phyloP scores from a whole-genome alignment of 179 eudicot genomes.

The Beta corolliflora region DNA sequence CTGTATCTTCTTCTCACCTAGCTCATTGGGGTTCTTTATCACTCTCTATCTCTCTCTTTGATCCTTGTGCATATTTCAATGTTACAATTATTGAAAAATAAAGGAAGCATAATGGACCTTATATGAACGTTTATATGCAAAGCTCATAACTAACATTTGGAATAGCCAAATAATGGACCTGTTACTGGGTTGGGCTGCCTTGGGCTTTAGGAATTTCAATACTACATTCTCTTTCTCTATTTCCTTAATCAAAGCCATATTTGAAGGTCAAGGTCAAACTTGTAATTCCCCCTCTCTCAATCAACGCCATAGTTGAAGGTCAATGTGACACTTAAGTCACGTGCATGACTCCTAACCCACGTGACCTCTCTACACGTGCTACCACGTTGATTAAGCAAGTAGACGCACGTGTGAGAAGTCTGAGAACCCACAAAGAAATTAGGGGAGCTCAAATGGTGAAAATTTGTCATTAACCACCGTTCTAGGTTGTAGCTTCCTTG shows the following conservation, averaged over 20 bases:
- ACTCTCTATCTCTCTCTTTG: too few relatives aligned
- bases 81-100: too few relatives aligned
- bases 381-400: constrained; percentile 30
- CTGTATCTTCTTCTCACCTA: too few relatives aligned
- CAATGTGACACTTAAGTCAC: constrained; percentile 24
- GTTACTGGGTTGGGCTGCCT: not conserved
- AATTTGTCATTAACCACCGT: constrained; percentile 32
- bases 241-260: not conserved
- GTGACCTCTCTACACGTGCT: constrained; percentile 34
- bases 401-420: constrained; percentile 44
- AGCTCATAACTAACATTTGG: not conserved
- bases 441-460: not conserved
- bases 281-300: not conserved
- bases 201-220: not conserved
- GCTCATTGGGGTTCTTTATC: too few relatives aligned
- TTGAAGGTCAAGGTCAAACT: constrained; percentile 14
- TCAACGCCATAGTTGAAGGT: constrained; percentile 17
- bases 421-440: constrained; percentile 31
- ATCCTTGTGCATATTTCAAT: too few relatives aligned
- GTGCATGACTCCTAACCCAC: constrained; percentile 24
- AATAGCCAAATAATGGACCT: not conserved
- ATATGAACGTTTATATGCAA: too few relatives aligned
- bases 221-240: not conserved
- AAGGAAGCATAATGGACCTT: too few relatives aligned
- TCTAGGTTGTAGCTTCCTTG: constrained; percentile 9